A percentile compares a stretch with the other conserved stretches of the same genome.
Conservation (phyloP, 2,329 filamentous ascomycete genomes). For the Cladosporium sp. region DNA sequence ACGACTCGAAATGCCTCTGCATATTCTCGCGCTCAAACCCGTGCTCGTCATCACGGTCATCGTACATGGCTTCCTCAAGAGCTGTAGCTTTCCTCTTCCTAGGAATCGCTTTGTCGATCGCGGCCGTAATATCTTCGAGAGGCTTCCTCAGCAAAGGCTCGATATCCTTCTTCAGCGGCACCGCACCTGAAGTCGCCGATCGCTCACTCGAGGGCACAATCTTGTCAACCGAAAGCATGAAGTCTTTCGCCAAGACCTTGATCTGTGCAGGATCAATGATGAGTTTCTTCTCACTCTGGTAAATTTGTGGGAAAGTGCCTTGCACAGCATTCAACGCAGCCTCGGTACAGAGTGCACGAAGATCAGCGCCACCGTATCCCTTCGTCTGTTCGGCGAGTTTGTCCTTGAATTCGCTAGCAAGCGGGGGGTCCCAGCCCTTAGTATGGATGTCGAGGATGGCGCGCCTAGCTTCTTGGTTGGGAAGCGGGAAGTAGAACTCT, state of each 20-base stretch:
- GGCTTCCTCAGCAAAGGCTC: constrained; percentile 76
- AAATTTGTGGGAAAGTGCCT: constrained; percentile 93
- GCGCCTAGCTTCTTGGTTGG: constrained; percentile 72
- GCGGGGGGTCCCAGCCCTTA: constrained; percentile 76
- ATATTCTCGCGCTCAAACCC: constrained; percentile 82
- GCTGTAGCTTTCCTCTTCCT: constrained; percentile 83
- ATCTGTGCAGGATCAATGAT: constrained; percentile 82
- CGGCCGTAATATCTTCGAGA: constrained; percentile 61
- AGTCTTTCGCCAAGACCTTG: constrained; percentile 84
- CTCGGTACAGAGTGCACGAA: constrained; percentile 91
- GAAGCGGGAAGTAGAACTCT: constrained; percentile 96
- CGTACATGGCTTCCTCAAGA: constrained; percentile 91
- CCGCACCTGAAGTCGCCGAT: constrained; percentile 77
- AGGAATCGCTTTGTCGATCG: constrained; percentile 69
- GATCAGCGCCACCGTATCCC: constrained; percentile 92
- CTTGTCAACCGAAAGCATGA: constrained; percentile 95
- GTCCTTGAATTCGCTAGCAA: constrained; percentile 74
- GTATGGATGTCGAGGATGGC: constrained; percentile 95
- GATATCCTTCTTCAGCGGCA: constrained; percentile 72
- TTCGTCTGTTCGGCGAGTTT: constrained; percentile 85
- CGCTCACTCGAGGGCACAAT: constrained; percentile 93
- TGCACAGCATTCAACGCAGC: constrained; percentile 94
- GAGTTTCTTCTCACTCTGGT: constrained; percentile 83
- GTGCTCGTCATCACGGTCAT: constrained; percentile 73
- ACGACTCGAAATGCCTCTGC: constrained; percentile 70